Evolutionary conservation across 1,284 basidiomycete species (phyloP).

Genomic region (Cystobasidium sp.): DNA sequence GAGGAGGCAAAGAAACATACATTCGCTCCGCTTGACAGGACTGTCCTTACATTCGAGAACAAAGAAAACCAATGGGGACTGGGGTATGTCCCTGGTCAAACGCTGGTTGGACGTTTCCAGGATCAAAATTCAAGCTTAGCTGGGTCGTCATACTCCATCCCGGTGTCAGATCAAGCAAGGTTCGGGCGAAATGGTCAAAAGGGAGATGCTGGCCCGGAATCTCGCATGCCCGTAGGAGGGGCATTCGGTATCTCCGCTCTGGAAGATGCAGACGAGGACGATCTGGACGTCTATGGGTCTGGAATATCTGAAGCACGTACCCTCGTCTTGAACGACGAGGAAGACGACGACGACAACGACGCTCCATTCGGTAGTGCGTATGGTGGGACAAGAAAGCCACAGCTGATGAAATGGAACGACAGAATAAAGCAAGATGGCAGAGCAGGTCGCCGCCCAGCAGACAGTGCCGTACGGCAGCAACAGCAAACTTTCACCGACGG

Average conservation of each 20-base stretch:
- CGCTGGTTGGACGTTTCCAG: conserved; percentile 59
- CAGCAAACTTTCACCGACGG: conserved; percentile 72
- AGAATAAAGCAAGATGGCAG: not conserved
- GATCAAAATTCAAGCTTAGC: not conserved
- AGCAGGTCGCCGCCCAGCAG: not conserved
- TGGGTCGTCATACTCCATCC: conserved; percentile 3
- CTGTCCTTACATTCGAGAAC: conserved; percentile 66
- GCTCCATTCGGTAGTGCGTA: conserved; percentile 47
- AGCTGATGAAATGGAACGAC: not conserved
- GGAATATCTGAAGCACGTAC: not conserved
- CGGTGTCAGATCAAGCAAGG: conserved; percentile 55
- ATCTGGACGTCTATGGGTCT: conserved; percentile 78
- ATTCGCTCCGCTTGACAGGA: conserved; percentile 80
- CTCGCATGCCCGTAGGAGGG: conserved; percentile 49
- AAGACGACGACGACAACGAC: conserved; percentile 46
- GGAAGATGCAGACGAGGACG: conserved; percentile 86
- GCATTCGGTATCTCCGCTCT: conserved; percentile 78
- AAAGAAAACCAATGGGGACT: conserved; percentile 71
- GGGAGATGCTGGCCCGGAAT: conserved; percentile 59
- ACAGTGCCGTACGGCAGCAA: conserved; percentile 44
- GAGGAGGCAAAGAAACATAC: conserved; percentile 79
- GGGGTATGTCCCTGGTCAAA: conserved; percentile 71
- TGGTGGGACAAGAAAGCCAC: conserved; percentile 52
- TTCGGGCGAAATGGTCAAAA: conserved; percentile 17
- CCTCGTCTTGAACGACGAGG: conserved; percentile 30